phyloP scores from a whole-genome alignment of 2,329 filamentous ascomycete species.

The Dendryphion nanum region DNA sequence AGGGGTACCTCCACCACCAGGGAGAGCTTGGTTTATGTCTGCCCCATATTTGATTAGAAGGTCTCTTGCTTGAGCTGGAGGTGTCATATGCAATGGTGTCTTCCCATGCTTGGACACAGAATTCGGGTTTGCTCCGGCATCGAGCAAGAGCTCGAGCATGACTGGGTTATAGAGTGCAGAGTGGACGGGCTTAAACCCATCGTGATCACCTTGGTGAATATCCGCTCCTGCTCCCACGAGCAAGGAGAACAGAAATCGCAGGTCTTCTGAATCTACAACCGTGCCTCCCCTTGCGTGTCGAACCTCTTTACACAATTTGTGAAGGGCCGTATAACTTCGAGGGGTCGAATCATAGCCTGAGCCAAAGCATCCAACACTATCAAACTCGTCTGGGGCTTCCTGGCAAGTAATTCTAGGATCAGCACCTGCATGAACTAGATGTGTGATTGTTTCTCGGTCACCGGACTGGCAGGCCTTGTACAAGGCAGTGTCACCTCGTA shows the following conservation, averaged over 20 bases:
- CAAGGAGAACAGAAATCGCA: slow-evolving; percentile 2
- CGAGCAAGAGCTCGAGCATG: slow-evolving; percentile 4
- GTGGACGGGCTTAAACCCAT: slow-evolving; percentile 6
- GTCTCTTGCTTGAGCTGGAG: no score
- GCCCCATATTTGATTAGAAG: slow-evolving; percentile 6
- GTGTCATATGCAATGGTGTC: slow-evolving; percentile 6
- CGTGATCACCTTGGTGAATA: slow-evolving; percentile 1
- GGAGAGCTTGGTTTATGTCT: slow-evolving; percentile 4
- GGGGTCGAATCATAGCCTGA: no score
- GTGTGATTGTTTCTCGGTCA: slow-evolving; percentile 6
- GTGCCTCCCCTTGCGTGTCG: no score
- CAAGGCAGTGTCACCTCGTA: slow-evolving; percentile 14
- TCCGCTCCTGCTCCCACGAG: slow-evolving; percentile 7
- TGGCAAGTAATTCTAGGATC: slow-evolving; percentile 7
- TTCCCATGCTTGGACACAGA: not conserved
- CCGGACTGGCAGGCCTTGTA: slow-evolving; percentile 11
- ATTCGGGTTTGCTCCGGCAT: slow-evolving; percentile 4
- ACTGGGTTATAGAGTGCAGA: slow-evolving; percentile 4
- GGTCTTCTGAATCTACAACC: no score
- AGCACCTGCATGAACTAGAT: slow-evolving; percentile 9
- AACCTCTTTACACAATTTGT: slow-evolving; percentile 4
- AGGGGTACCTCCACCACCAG: slow-evolving; percentile 1
- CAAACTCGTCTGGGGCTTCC: slow-evolving; percentile 3
- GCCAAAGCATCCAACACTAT: not conserved
- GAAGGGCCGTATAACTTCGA: slow-evolving; percentile 5